phyloP scores from a whole-genome alignment of 805 yeast species.

The Teunomyces atbi region DNA sequence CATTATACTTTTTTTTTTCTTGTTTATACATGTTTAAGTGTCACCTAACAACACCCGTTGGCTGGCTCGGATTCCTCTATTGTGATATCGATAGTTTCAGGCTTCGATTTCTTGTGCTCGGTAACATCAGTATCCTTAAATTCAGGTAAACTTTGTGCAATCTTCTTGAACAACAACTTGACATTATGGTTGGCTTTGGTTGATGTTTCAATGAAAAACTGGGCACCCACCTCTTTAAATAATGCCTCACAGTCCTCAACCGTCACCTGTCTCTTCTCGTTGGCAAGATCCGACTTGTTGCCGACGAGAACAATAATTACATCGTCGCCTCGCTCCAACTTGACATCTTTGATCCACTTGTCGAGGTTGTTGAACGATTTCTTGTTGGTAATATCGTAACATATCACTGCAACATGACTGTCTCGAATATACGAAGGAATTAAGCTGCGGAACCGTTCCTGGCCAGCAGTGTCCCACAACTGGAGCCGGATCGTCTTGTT shows the following conservation, averaged over 20 bases:
- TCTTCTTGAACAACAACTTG: constrained; percentile 80
- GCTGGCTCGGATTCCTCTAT: constrained; percentile 24
- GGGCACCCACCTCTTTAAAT: constrained; percentile 69
- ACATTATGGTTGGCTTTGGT: constrained; percentile 95
- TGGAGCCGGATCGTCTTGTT: constrained; percentile 87
- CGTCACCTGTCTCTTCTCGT: constrained; percentile 72
- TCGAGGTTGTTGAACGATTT: constrained; percentile 80
- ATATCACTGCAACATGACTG: constrained; percentile 95
- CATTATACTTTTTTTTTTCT: background rate
- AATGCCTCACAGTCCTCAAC: constrained; percentile 81
- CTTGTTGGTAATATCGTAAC: constrained; percentile 86
- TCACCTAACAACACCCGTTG: constrained; percentile 2
- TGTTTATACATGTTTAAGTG: background rate
- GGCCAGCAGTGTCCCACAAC: constrained; percentile 98
- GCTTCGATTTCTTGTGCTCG: constrained; percentile 19
- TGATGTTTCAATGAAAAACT: constrained; percentile 85
- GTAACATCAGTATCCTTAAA: constrained; percentile 28
- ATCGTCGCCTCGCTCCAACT: constrained; percentile 86
- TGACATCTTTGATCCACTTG: constrained; percentile 94
- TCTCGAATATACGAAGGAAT: constrained; percentile 96
- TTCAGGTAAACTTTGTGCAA: constrained; percentile 90
- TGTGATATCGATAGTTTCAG: constrained; percentile 40
- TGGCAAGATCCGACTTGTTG: constrained; percentile 79
- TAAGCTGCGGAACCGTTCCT: constrained; percentile 90
- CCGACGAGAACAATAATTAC: constrained; percentile 91